Conservation (phyloP, 345 rosid species). For the Ceriops zippeliana region DNA sequence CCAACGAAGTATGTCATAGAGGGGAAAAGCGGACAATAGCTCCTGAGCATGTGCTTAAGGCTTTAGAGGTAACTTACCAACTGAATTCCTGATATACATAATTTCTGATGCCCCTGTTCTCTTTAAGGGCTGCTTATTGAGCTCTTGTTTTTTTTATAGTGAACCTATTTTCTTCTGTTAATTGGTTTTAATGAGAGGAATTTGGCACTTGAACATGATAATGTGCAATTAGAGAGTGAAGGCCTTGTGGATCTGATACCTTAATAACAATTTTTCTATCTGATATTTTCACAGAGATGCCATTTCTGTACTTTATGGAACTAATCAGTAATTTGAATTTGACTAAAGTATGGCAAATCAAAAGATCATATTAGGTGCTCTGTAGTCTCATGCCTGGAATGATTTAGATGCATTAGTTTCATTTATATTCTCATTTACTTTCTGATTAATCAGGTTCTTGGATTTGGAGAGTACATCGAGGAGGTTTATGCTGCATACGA, state of each 20-base stretch:
- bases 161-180: neutral
- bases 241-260: too few relatives aligned
- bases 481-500: constrained; percentile 98
- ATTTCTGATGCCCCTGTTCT: neutral
- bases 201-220: too few relatives aligned
- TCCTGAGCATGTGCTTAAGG: constrained; percentile 98
- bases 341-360: too few relatives aligned
- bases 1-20: constrained; percentile 92
- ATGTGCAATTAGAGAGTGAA: too few relatives aligned
- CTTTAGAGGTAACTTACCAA: constrained; percentile 54
- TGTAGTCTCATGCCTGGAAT: neutral
- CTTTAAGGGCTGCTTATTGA: neutral
- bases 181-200: too few relatives aligned
- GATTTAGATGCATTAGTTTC: neutral
- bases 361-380: neutral
- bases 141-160: neutral
- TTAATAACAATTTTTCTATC: too few relatives aligned
- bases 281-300: too few relatives aligned
- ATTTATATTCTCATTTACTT: neutral
- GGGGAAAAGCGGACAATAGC: constrained; percentile 97
- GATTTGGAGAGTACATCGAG: constrained; percentile 93
- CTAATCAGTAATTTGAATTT: too few relatives aligned
- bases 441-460: constrained; percentile 63
- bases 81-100: neutral
- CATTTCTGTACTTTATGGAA: too few relatives aligned